Evolutionary conservation across 2,329 filamentous ascomycete species (phyloP), one percentile per base, ranked within the genome.

Genomic region (Penicillium sumatraense): DNA sequence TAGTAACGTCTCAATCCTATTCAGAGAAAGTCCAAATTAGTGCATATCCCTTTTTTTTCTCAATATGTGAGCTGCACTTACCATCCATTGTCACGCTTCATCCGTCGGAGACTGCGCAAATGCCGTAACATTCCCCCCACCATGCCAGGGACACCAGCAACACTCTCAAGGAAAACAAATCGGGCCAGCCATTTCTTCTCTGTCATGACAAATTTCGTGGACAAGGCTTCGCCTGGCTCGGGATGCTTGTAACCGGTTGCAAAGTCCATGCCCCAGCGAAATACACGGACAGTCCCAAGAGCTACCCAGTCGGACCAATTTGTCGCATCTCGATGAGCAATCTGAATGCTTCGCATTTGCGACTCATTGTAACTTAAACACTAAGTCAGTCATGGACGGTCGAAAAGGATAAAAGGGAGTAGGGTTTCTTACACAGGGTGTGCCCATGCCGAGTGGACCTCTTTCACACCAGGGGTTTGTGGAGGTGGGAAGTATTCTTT

Each of bases 71-170:
- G n/a, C 26, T 21, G 18, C 31, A 64, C 71, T 62, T 68, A 83
- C 86, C 88, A 98, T 68, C 95, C 95, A 66, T 98, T 96, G 72
- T 98, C 93, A 53, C 93, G 82, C 81, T 91, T 92, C 82, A 98
- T 88, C 24, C 88, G 84, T 41, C 93, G 83, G 68, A 98, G 83
- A 62, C 88, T 93, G 70, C 89, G 86, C 33, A 98, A 81, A 75
- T 99, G 95, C 29, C 95, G 83, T 14, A 98, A 81, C 90, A 96
- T 97, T 20, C 92, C 95, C 0, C 89, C 95, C 0, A 98, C 93
- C 91, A 98, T 98, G 7, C 95, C 95, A 0, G 95, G 95, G 0
- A 98, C 95, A 29, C 92, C 95, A 11, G 95, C 95, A 35, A 99
- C 91, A 46, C 89, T 93, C 74, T 99, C 95, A 29, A 99, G 83